These are phyloP conservation scores for Lentinula aciculospora DNA, from an alignment of 768 basidiomycete genomes.

Conservation along the genomic window DNA sequence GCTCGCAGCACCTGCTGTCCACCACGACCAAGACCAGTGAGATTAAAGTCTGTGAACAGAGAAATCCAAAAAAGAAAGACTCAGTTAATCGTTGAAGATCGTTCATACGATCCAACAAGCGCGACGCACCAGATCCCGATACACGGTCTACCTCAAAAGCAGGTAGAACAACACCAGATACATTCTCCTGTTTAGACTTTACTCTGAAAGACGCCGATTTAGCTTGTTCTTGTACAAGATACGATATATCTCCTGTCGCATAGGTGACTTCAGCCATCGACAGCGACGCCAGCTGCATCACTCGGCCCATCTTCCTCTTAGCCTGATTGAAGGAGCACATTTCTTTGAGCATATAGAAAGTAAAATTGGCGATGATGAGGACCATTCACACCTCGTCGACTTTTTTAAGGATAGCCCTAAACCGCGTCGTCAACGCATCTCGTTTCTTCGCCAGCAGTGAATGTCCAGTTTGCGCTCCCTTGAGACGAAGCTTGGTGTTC, in stretches of 20 bases:
- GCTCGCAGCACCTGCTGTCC: slow-evolving; percentile 93
- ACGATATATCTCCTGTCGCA: slow-evolving; percentile 94
- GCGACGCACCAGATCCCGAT: slow-evolving; percentile 64
- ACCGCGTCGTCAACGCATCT: slow-evolving; percentile 92
- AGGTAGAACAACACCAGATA: slow-evolving; percentile 93
- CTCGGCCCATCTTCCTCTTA: slow-evolving; percentile 97
- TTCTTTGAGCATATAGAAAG: slow-evolving; percentile 14
- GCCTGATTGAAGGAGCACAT: slow-evolving; percentile 46
- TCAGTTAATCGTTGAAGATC: no score
- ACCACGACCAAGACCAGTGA: slow-evolving; percentile 94
- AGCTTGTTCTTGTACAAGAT: slow-evolving; percentile 96
- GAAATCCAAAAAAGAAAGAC: no score
- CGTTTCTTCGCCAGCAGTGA: slow-evolving; percentile 96
- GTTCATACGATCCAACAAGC: neutral
- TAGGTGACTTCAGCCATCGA: slow-evolving; percentile 99
- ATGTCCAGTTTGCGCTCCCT: slow-evolving; percentile 92
- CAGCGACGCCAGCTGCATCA: slow-evolving; percentile 98
- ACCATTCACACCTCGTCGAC: slow-evolving; percentile 81
- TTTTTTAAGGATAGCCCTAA: slow-evolving; percentile 89
- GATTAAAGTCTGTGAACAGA: slow-evolving; percentile 76
- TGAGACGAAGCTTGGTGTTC: slow-evolving; percentile 84
- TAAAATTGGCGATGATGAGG: neutral
- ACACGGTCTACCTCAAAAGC: slow-evolving; percentile 91
- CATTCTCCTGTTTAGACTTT: slow-evolving; percentile 95
- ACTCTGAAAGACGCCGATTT: slow-evolving; percentile 89